Conservation (phyloP, 2,329 filamentous ascomycete species). For the Cadophora luteo-olivacea region DNA sequence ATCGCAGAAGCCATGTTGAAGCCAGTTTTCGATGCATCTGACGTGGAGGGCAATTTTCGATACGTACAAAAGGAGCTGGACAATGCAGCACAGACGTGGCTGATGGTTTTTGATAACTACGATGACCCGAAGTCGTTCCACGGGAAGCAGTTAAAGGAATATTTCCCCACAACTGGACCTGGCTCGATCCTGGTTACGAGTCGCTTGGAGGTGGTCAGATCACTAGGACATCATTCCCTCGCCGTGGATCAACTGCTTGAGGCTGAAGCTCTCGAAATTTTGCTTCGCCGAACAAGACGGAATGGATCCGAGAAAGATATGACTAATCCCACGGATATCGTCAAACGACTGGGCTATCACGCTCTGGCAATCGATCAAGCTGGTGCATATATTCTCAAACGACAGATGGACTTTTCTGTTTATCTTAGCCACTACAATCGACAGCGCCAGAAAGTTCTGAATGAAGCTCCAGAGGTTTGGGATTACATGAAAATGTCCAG, state of each 20-base stretch:
- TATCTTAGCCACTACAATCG: constrained; percentile 30
- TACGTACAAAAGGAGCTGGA: constrained; percentile 23
- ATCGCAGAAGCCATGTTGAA: constrained; percentile 27
- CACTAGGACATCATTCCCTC: constrained; percentile 20
- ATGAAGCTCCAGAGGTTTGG: constrained; percentile 28
- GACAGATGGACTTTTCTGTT: constrained; percentile 20
- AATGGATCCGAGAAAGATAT: not conserved
- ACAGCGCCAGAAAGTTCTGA: constrained; percentile 25
- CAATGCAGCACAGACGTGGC: constrained; percentile 27
- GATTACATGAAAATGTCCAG: constrained; percentile 23
- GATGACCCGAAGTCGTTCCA: constrained; percentile 30
- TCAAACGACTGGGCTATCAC: constrained; percentile 33
- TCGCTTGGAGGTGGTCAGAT: constrained; percentile 20
- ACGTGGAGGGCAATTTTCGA: constrained; percentile 17
- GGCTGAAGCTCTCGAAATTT: constrained; percentile 25
- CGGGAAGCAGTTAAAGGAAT: constrained; percentile 22
- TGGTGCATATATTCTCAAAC: constrained; percentile 37
- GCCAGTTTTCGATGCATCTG: constrained; percentile 3
- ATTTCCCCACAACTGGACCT: constrained; percentile 18
- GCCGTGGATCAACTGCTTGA: constrained; percentile 20
- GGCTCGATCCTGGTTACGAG: constrained; percentile 31
- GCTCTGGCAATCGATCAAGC: constrained; percentile 42
- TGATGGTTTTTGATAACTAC: constrained; percentile 39
- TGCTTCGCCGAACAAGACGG: constrained; percentile 19
- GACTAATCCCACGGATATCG: constrained; percentile 19